Evolutionary conservation across 1,284 basidiomycete genomes (phyloP).

Genomic region (Marasmius tenuissimus): DNA sequence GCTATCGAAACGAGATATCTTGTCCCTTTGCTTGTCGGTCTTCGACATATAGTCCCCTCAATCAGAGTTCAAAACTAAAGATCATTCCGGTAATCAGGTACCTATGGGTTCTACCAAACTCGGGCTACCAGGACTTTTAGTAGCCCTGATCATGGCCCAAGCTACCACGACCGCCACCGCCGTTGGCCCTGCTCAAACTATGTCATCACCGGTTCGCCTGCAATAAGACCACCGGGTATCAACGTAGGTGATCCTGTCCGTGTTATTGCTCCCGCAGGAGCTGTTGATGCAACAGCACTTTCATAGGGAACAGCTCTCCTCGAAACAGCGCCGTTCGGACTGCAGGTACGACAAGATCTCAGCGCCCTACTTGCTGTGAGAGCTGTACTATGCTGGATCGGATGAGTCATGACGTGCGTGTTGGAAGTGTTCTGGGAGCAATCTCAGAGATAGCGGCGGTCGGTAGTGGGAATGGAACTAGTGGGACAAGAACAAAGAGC

Average conservation of each 20-base stretch:
- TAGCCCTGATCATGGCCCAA: too few relatives aligned
- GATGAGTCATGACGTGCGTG: not conserved
- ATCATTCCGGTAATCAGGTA: too few relatives aligned
- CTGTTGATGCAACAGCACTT: not conserved
- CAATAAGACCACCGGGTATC: not conserved
- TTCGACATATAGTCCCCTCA: too few relatives aligned
- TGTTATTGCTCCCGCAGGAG: not conserved
- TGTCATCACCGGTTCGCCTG: not conserved
- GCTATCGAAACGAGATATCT: too few relatives aligned
- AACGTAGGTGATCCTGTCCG: not conserved
- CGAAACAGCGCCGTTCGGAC: not conserved
- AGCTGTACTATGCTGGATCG: not conserved
- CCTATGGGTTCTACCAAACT: not conserved
- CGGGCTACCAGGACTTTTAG: not conserved
- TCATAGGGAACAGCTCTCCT: not conserved
- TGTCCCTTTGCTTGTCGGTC: too few relatives aligned
- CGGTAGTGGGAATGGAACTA: not conserved
- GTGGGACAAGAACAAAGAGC: not conserved
- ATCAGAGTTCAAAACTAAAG: too few relatives aligned
- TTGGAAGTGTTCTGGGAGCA: not conserved
- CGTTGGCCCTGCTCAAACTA: not conserved
- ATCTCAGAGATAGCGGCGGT: not conserved
- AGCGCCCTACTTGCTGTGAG: not conserved
- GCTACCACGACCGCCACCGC: not conserved
- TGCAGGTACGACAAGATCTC: not conserved